Percentiles rank a stretch among this genome's conserved stretches.
Conservation (phyloP, 495 filamentous ascomycete genomes). For the Xylaria grammica region DNA sequence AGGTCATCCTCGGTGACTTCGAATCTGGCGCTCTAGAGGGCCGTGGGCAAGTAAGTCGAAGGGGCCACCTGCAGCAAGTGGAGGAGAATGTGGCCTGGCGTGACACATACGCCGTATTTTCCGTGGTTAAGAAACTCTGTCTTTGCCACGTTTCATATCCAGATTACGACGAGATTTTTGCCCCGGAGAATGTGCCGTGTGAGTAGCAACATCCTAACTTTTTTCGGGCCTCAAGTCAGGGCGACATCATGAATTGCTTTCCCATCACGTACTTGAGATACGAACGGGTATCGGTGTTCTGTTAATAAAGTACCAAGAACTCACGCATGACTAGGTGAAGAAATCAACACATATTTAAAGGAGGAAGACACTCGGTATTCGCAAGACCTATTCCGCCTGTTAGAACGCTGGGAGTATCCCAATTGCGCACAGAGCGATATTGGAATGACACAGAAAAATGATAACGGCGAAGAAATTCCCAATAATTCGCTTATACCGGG, state of each 20-base stretch:
- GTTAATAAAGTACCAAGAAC: neutral
- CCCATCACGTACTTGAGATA: neutral
- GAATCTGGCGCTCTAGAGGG: too few species aligned
- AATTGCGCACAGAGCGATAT: neutral
- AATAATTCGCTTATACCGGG: neutral
- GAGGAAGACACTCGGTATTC: neutral
- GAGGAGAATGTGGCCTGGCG: too few species aligned
- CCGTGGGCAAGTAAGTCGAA: too few species aligned
- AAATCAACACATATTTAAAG: neutral
- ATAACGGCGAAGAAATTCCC: neutral
- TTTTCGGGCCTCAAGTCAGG: too few species aligned
- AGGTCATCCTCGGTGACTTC: constrained; percentile 13
- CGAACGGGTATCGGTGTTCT: too few species aligned
- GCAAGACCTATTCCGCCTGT: neutral
- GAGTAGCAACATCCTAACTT: too few species aligned
- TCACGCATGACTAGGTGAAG: neutral
- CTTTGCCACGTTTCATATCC: neutral
- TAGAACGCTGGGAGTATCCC: neutral
- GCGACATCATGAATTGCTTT: neutral
- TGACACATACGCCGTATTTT: constrained; percentile 7
- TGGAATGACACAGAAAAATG: neutral
- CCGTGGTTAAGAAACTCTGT: neutral
- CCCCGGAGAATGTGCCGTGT: too few species aligned
- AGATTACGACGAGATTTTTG: too few species aligned
- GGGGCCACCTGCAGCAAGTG: too few species aligned